Percentiles rank a stretch among this genome's conserved stretches.
Evolutionary conservation across 371 early-diverging fungal genomes (phyloP).

Genomic region (Mortierella polycephala): DNA sequence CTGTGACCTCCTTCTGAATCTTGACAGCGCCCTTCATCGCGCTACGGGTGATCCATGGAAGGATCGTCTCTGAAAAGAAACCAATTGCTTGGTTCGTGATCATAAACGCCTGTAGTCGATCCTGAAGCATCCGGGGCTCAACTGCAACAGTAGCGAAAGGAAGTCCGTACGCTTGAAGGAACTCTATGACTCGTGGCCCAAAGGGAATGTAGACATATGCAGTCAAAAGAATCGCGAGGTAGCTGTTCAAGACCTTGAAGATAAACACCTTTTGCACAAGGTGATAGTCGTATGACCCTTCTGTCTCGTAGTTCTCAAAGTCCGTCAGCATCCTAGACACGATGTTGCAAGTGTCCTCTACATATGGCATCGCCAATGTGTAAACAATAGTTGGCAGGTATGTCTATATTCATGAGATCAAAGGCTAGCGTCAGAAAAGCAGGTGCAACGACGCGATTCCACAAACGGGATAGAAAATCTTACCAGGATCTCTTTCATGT

Average conservation of each 20-base stretch:
- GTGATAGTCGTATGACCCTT: conserved; percentile 73
- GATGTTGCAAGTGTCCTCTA: conserved; percentile 70
- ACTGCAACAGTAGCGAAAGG: conserved; percentile 54
- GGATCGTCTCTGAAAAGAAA: conserved; percentile 75
- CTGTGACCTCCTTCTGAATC: conserved; percentile 30
- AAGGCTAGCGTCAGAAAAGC: not conserved
- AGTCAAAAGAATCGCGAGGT: conserved; percentile 81
- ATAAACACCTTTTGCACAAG: conserved; percentile 85
- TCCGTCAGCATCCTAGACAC: conserved; percentile 74
- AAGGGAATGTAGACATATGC: conserved; percentile 90
- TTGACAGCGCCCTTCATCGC: conserved; percentile 56
- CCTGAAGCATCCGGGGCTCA: conserved; percentile 69
- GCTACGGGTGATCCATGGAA: conserved; percentile 71
- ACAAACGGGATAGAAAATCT: not conserved
- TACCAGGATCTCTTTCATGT: conserved; percentile 56
- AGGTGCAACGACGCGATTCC: not conserved
- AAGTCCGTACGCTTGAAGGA: conserved; percentile 35
- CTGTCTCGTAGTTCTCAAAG: conserved; percentile 85
- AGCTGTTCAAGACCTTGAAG: conserved; percentile 82
- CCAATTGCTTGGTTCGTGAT: conserved; percentile 83
- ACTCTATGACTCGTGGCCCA: conserved; percentile 49
- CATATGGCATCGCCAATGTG: conserved; percentile 73
- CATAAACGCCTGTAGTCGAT: conserved; percentile 78
- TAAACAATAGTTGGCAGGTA: conserved; percentile 80
- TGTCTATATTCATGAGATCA: conserved; percentile 53